Conservation (phyloP, 768 basidiomycete species). For the Phlebiopsis flavidoalba region DNA sequence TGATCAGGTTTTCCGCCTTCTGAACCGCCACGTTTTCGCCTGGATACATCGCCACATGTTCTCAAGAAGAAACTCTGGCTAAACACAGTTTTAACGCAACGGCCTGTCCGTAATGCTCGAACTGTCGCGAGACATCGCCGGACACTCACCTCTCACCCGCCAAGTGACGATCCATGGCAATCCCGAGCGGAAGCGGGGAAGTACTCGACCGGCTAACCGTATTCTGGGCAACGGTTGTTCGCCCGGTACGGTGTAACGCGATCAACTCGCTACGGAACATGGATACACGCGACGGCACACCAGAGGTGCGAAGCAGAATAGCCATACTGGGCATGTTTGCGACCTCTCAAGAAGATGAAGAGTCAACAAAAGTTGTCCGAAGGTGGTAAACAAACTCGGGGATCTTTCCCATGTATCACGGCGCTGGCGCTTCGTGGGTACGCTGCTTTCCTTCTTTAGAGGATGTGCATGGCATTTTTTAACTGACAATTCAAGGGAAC, state of each 20-base stretch:
- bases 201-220: constrained; percentile 70
- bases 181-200: constrained; percentile 87
- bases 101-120: constrained; percentile 70
- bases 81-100: constrained; percentile 85
- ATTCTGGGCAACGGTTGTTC: constrained; percentile 80
- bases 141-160: constrained; percentile 37
- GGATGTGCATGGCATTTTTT: background rate
- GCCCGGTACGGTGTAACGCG: constrained; percentile 65
- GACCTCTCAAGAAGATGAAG: constrained; percentile 62
- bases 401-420: constrained; percentile 51
- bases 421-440: constrained; percentile 86
- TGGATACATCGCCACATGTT: constrained; percentile 89
- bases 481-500: constrained; percentile 37
- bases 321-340: constrained; percentile 77
- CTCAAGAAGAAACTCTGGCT: constrained; percentile 62
- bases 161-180: constrained; percentile 73
- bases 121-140: constrained; percentile 41
- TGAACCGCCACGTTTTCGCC: constrained; percentile 24
- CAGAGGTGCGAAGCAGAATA: constrained; percentile 53
- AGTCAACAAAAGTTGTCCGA: constrained; percentile 33
- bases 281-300: constrained; percentile 77
- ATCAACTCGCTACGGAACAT: constrained; percentile 80
- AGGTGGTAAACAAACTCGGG: constrained; percentile 27
- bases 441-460: constrained; percentile 15
- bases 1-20: background rate